These are phyloP conservation scores for Plasmodium berghei DNA, from an alignment of 169 alveolate genomes.

Conservation along the genomic window DNA sequence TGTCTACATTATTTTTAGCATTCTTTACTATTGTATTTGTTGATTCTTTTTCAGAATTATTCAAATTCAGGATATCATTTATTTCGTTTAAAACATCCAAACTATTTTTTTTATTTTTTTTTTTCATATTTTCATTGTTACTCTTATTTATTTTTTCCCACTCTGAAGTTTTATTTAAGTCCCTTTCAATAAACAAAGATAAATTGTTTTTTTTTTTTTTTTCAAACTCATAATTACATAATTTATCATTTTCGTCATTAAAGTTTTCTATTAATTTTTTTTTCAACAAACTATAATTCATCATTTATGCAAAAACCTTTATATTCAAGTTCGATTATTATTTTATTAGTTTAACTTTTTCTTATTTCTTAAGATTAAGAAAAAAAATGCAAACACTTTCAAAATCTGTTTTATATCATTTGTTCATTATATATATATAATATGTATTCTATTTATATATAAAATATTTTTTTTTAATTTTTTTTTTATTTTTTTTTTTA, in stretches of 20 bases:
- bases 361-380: background rate
- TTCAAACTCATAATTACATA: background rate
- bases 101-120: background rate
- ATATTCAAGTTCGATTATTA: background rate
- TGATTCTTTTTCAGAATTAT: no score
- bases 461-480: no score
- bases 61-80: background rate
- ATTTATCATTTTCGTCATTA: background rate
- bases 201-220: slow-evolving; percentile 7
- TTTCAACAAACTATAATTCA: slow-evolving; percentile 42
- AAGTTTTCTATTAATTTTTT: slow-evolving; percentile 34
- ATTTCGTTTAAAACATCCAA: background rate
- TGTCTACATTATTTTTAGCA: no score
- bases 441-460: no score
- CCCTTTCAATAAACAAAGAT: background rate
- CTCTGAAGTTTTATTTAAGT: background rate
- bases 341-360: background rate
- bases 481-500: no score
- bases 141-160: background rate
- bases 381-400: no score
- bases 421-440: no score
- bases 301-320: slow-evolving; percentile 1
- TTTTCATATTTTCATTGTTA: slow-evolving; percentile 1
- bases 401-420: no score
- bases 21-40: no score